Evolutionary conservation across 495 filamentous ascomycete genomes (phyloP).

Genomic region (Cladorrhinum samala): DNA sequence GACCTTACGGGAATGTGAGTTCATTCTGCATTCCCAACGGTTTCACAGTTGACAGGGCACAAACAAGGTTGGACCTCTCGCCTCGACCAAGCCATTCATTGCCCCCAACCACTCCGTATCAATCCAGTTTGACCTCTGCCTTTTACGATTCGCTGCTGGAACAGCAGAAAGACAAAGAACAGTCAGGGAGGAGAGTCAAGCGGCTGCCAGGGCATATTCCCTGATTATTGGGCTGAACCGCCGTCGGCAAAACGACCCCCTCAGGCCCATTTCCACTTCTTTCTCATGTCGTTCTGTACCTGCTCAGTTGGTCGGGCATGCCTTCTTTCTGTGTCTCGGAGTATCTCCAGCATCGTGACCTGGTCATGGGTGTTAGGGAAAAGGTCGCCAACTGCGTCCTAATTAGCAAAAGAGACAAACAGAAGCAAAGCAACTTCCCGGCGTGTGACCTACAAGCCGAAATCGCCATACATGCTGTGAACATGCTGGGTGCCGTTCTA

Average conservation of each 20-base stretch:
- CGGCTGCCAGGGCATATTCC: background rate
- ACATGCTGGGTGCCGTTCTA: slow-evolving; percentile 47
- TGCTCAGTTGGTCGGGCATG: slow-evolving; percentile 40
- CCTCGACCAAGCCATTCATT: too few species aligned
- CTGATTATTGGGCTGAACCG: background rate
- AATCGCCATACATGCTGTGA: slow-evolving; percentile 50
- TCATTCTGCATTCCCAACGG: too few species aligned
- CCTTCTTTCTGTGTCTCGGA: slow-evolving; percentile 37
- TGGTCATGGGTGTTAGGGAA: slow-evolving; percentile 39
- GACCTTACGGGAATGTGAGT: too few species aligned
- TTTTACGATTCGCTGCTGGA: background rate
- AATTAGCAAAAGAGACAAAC: slow-evolving; percentile 1
- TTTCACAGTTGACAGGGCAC: too few species aligned
- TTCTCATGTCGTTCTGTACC: slow-evolving; percentile 32
- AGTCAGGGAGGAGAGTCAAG: background rate
- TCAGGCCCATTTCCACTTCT: background rate
- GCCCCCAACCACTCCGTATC: too few species aligned
- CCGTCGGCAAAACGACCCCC: background rate
- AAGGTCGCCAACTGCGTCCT: slow-evolving; percentile 39
- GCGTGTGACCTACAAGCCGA: slow-evolving; percentile 38
- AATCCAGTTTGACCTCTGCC: too few species aligned
- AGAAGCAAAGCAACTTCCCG: background rate
- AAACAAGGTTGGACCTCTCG: too few species aligned
- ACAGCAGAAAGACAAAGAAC: background rate
- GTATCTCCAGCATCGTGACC: slow-evolving; percentile 28